phyloP scores from a whole-genome alignment of 228 moss, liverwort and hornwort genomes.

The Sphagnum fallax region DNA sequence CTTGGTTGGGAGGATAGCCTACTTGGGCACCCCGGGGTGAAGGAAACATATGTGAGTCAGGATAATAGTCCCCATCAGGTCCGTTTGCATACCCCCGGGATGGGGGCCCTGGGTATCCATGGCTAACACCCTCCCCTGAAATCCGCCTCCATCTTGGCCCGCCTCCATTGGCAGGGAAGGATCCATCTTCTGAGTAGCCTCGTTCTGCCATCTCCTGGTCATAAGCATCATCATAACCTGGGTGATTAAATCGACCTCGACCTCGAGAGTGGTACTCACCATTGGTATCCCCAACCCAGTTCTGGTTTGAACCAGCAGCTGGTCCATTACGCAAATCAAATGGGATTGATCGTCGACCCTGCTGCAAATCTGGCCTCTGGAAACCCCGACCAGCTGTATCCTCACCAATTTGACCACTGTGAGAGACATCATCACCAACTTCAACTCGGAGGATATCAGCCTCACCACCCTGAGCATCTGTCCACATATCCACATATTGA shows the following conservation, averaged over 20 bases:
- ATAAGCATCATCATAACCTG: slow-evolving; percentile 4
- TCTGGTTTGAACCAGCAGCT: neutral
- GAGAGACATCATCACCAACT: slow-evolving; percentile 30
- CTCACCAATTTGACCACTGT: slow-evolving; percentile 27
- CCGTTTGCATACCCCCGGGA: neutral
- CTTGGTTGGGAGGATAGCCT: slow-evolving; percentile 19
- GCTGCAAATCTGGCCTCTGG: neutral
- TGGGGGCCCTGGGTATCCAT: neutral
- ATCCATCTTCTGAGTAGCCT: slow-evolving; percentile 9
- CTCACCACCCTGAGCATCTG: slow-evolving; percentile 40
- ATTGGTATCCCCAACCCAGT: slow-evolving; percentile 4
- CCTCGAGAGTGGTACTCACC: slow-evolving; percentile 1
- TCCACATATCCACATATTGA: slow-evolving; percentile 49
- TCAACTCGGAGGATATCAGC: slow-evolving; percentile 24
- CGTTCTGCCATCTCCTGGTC: slow-evolving; percentile 10
- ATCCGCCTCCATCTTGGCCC: slow-evolving; percentile 3
- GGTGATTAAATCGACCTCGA: slow-evolving; percentile 1
- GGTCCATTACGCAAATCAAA: neutral
- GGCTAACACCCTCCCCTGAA: too few species aligned
- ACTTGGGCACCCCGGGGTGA: neutral
- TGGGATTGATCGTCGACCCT: neutral
- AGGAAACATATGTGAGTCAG: slow-evolving; percentile 1
- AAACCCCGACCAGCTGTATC: slow-evolving; percentile 23
- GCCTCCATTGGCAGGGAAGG: neutral
- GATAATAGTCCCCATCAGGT: slow-evolving; percentile 5